Conservation (phyloP, 352 stramenopile genomes). For the Pythium myriotylum region DNA sequence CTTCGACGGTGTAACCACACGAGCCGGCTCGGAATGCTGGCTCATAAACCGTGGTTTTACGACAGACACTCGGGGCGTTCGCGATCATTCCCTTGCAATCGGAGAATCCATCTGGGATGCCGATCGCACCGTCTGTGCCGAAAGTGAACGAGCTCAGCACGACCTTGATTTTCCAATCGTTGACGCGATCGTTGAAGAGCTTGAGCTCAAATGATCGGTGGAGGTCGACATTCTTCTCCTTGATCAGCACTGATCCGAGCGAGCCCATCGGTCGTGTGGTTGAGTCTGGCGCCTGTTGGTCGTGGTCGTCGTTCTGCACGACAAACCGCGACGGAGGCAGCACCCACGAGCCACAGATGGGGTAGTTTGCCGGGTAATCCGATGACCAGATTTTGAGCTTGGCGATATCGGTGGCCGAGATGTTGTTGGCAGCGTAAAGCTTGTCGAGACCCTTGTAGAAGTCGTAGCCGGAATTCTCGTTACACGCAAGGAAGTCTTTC, state of each 20-base stretch:
- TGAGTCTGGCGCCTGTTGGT: conserved; percentile 62
- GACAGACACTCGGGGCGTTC: conserved; percentile 24
- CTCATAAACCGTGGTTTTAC: conserved; percentile 42
- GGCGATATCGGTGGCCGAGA: conserved; percentile 51
- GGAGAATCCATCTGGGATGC: conserved; percentile 50
- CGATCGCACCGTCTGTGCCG: conserved; percentile 37
- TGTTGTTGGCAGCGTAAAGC: conserved; percentile 42
- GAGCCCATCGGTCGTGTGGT: conserved; percentile 55
- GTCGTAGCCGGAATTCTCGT: conserved; percentile 58
- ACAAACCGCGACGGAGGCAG: conserved; percentile 61
- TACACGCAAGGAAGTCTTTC: conserved; percentile 49
- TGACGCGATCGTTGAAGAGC: conserved; percentile 54
- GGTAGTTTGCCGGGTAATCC: conserved; percentile 63
- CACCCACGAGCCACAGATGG: conserved; percentile 60
- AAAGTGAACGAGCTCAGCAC: conserved; percentile 71
- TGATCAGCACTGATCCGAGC: conserved; percentile 57
- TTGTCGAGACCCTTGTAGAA: conserved; percentile 63
- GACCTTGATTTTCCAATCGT: conserved; percentile 70
- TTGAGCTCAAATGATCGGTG: conserved; percentile 63
- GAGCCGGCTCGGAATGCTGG: conserved; percentile 52
- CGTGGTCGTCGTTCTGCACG: conserved; percentile 78
- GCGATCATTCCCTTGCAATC: conserved; percentile 21
- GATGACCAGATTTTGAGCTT: conserved; percentile 84
- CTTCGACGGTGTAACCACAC: conserved; percentile 48
- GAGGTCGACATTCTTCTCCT: conserved; percentile 42